A percentile compares a stretch with the other conserved stretches of the same genome.
Evolutionary conservation across 2,329 filamentous ascomycete genomes (phyloP).

Genomic region (Dactylellina cionopaga): DNA sequence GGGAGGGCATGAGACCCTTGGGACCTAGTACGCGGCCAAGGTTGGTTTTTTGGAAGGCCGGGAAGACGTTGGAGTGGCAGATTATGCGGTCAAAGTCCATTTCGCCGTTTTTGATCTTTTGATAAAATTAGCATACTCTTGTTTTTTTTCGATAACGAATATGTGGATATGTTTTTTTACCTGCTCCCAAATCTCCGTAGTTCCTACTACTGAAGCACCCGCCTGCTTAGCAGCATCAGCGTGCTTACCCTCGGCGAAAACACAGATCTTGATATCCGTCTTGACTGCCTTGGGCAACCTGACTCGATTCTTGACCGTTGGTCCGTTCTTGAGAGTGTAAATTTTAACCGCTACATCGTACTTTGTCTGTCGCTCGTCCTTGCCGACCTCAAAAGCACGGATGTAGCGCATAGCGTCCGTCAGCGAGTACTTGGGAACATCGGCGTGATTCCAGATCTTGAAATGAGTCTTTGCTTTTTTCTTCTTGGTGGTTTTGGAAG

Average conservation of each 20-base stretch:
- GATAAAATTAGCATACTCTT: not conserved
- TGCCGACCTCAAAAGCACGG: slow-evolving; percentile 89
- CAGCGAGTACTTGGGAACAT: slow-evolving; percentile 76
- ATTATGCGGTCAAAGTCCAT: slow-evolving; percentile 90
- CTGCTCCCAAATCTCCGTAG: slow-evolving; percentile 83
- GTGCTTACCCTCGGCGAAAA: slow-evolving; percentile 81
- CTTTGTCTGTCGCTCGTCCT: slow-evolving; percentile 76
- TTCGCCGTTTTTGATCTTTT: slow-evolving; percentile 70
- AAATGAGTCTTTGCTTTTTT: slow-evolving; percentile 48
- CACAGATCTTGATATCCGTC: slow-evolving; percentile 86
- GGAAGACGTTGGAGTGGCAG: slow-evolving; percentile 81
- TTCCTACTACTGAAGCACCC: slow-evolving; percentile 84
- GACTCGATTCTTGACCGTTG: slow-evolving; percentile 85
- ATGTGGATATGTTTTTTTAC: slow-evolving; percentile 62
- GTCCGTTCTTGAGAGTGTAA: slow-evolving; percentile 83
- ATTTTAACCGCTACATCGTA: slow-evolving; percentile 90
- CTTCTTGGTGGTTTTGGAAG: slow-evolving; percentile 32
- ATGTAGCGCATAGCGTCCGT: slow-evolving; percentile 97
- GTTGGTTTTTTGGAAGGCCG: slow-evolving; percentile 80
- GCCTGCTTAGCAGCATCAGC: slow-evolving; percentile 78
- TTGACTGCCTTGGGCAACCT: slow-evolving; percentile 89
- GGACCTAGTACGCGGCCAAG: slow-evolving; percentile 86
- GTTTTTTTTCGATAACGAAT: not conserved
- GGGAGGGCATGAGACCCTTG: slow-evolving; percentile 88
- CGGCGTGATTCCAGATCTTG: slow-evolving; percentile 57